Percentiles rank a stretch among this genome's conserved stretches.
These are phyloP conservation scores for Pilasporangium apinafurcum DNA, from an alignment of 352 stramenopile species.

Conservation along the genomic window DNA sequence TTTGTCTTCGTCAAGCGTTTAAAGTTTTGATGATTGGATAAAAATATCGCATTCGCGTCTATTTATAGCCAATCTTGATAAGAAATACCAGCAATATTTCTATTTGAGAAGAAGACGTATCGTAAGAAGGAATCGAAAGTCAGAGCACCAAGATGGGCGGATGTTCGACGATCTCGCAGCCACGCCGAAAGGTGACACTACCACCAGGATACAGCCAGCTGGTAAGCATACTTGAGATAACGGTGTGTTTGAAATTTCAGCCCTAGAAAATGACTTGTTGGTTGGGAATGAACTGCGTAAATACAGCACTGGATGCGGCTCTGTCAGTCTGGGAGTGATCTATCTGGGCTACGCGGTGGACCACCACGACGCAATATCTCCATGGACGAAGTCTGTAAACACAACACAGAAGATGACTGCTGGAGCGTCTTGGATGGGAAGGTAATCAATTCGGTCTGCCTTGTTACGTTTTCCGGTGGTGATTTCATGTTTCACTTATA, in stretches of 20 bases:
- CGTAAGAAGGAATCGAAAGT: not conserved
- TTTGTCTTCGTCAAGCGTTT: too few relatives aligned
- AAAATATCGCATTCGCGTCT: too few relatives aligned
- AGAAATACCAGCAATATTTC: not conserved
- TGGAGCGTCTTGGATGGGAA: constrained; percentile 92
- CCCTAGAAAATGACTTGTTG: constrained; percentile 2
- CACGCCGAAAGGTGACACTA: constrained; percentile 74
- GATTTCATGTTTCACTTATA: not conserved
- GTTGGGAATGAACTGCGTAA: too few relatives aligned
- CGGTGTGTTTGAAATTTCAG: not conserved
- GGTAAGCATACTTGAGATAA: constrained; percentile 21
- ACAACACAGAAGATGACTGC: constrained; percentile 89
- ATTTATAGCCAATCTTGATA: not conserved
- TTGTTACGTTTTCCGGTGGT: too few relatives aligned
- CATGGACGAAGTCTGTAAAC: constrained; percentile 79
- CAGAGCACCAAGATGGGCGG: constrained; percentile 27
- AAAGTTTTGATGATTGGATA: too few relatives aligned
- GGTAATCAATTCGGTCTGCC: too few relatives aligned
- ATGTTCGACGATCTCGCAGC: constrained; percentile 55
- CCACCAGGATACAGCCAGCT: constrained; percentile 90
- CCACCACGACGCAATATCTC: constrained; percentile 58
- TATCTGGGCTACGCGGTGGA: constrained; percentile 67
- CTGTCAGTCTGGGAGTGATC: constrained; percentile 73
- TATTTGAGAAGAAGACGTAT: not conserved
- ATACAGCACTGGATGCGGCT: constrained; percentile 90